A percentile compares a stretch with the other conserved stretches of the same genome.
These are phyloP conservation scores for Fusarium transvaalense DNA, from an alignment of 2,329 filamentous ascomycete species.

Conservation along the genomic window DNA sequence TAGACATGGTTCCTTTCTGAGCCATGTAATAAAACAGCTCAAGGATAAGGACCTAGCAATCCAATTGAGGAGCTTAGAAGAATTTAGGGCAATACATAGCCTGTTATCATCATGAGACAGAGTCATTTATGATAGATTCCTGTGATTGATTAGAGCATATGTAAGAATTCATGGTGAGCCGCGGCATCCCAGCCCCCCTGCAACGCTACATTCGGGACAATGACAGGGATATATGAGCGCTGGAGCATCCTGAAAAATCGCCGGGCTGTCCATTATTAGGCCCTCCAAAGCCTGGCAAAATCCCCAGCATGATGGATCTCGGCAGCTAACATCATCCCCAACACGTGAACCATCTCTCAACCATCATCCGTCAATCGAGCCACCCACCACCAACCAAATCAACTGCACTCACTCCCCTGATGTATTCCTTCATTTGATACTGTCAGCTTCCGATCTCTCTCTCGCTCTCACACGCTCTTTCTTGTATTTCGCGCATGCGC, in stretches of 20 bases:
- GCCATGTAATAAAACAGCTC: background rate
- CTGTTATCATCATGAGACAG: background rate
- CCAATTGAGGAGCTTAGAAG: background rate
- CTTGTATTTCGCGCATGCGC: slow-evolving; percentile 29
- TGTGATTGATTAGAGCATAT: slow-evolving; percentile 7
- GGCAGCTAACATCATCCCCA: slow-evolving; percentile 45
- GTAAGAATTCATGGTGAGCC: slow-evolving; percentile 17
- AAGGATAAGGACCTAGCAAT: background rate
- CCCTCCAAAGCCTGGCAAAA: slow-evolving; percentile 4
- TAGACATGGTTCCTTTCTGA: background rate
- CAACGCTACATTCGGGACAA: slow-evolving; percentile 7
- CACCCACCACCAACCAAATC: slow-evolving; percentile 31
- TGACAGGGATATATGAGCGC: slow-evolving; percentile 15
- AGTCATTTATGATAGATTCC: slow-evolving; percentile 12
- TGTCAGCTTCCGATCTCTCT: background rate
- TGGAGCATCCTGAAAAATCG: slow-evolving; percentile 22
- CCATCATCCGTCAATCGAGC: slow-evolving; percentile 45
- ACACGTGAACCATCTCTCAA: slow-evolving; percentile 50
- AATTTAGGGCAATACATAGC: background rate
- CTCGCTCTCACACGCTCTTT: slow-evolving; percentile 2
- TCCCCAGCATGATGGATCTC: slow-evolving; percentile 36
- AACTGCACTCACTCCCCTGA: slow-evolving; percentile 31
- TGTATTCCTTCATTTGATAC: slow-evolving; percentile 17
- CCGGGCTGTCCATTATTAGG: background rate
- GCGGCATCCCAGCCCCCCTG: slow-evolving; percentile 33